These are phyloP conservation scores for Cryptosporidium baileyi DNA, from an alignment of 169 alveolate species.

Conservation along the genomic window DNA sequence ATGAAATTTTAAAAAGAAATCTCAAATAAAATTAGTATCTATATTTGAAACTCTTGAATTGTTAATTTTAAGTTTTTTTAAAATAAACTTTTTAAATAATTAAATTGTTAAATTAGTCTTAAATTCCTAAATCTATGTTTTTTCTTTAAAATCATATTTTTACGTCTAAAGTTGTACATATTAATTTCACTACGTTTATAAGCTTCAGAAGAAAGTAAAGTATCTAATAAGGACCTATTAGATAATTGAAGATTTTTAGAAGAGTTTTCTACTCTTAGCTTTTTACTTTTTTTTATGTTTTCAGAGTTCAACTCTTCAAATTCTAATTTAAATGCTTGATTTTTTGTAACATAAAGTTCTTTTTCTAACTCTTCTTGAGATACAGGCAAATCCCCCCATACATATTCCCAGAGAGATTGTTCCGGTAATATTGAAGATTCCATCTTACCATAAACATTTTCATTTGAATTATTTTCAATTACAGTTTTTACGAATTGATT, in stretches of 20 bases:
- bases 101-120: too few species aligned
- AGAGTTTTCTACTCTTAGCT: too few species aligned
- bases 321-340: not conserved
- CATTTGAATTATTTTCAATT: not conserved
- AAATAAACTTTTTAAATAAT: too few species aligned
- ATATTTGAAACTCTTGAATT: too few species aligned
- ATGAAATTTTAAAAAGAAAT: too few species aligned
- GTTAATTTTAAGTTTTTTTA: too few species aligned
- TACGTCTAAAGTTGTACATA: not conserved
- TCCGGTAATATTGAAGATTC: constrained; percentile 49
- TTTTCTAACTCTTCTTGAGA: constrained; percentile 41
- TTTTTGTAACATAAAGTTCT: constrained; percentile 34
- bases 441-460: constrained; percentile 36
- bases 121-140: too few species aligned
- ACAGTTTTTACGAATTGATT: not conserved
- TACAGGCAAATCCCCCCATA: constrained; percentile 52
- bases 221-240: constrained; percentile 11
- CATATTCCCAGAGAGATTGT: constrained; percentile 68
- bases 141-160: not conserved
- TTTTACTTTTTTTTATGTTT: not conserved
- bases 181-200: constrained; percentile 36
- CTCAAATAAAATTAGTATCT: too few species aligned
- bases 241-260: too few species aligned
- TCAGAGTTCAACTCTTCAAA: not conserved
- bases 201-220: constrained; percentile 39